Conservation (phyloP, 805 yeast genomes). For the Metschnikowia aberdeeniae region DNA sequence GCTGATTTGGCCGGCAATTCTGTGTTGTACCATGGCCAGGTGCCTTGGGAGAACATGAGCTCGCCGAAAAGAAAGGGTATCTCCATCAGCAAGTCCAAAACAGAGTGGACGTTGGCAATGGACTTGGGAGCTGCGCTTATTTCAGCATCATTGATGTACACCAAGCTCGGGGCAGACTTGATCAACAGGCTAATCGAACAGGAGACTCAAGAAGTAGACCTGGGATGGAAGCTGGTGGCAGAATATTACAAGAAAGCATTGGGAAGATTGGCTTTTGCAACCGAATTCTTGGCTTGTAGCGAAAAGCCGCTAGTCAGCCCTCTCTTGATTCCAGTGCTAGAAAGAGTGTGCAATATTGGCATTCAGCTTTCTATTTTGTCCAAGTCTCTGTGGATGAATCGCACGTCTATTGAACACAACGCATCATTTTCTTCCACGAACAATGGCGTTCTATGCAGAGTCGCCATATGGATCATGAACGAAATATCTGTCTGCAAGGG, state of each 20-base stretch:
- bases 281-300: constrained; percentile 4
- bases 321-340: constrained; percentile 9
- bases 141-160: constrained; percentile 27
- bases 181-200: constrained; percentile 33
- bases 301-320: constrained; percentile 4
- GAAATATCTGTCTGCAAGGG: constrained; percentile 26
- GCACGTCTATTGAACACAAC: constrained; percentile 14
- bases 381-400: constrained; percentile 36
- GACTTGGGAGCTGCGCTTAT: constrained; percentile 28
- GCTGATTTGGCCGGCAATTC: background rate
- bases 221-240: constrained; percentile 36
- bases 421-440: constrained; percentile 19
- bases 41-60: background rate
- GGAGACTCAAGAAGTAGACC: constrained; percentile 17
- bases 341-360: constrained; percentile 26
- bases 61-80: background rate
- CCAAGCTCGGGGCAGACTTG: constrained; percentile 32
- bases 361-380: constrained; percentile 38
- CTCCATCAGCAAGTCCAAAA: background rate
- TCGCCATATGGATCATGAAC: constrained; percentile 38
- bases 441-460: constrained; percentile 42
- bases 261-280: constrained; percentile 26
- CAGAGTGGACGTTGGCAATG: constrained; percentile 27
- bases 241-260: constrained; percentile 30
- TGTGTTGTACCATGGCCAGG: background rate